These are phyloP conservation scores for Kodamaea plutei DNA, from an alignment of 1,139 yeast genomes.

Conservation along the genomic window DNA sequence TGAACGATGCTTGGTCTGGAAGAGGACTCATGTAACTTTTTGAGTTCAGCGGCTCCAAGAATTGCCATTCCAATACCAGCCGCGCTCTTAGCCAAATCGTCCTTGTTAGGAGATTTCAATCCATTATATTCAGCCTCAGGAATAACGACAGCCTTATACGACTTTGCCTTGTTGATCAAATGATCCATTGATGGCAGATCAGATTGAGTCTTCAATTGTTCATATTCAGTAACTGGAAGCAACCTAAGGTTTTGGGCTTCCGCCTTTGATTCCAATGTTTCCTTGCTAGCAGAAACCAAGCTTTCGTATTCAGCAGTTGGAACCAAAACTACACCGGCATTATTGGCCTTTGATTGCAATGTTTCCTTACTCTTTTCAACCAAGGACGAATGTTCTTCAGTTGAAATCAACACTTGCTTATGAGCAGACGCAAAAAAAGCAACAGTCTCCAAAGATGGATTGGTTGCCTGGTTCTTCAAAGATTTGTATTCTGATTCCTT, in stretches of 20 bases:
- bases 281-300: slow-evolving; percentile 4
- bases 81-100: slow-evolving; percentile 10
- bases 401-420: slow-evolving; percentile 13
- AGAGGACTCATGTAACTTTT: slow-evolving; percentile 11
- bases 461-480: slow-evolving; percentile 8
- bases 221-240: slow-evolving; percentile 4
- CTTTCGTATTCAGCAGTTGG: slow-evolving; percentile 9
- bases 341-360: slow-evolving; percentile 14
- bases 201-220: slow-evolving; percentile 1
- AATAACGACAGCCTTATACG: slow-evolving; percentile 11
- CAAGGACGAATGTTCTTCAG: slow-evolving; percentile 7
- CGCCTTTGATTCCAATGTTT: slow-evolving; percentile 5
- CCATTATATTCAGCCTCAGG: slow-evolving; percentile 11
- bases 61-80: slow-evolving; percentile 11
- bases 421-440: not conserved
- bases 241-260: slow-evolving; percentile 13
- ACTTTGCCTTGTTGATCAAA: slow-evolving; percentile 16
- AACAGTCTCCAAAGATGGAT: slow-evolving; percentile 2
- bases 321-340: slow-evolving; percentile 11
- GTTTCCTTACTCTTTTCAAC: slow-evolving; percentile 6
- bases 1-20: slow-evolving; percentile 9
- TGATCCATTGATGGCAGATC: slow-evolving; percentile 11
- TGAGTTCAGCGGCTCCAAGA: slow-evolving; percentile 14
- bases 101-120: slow-evolving; percentile 12
- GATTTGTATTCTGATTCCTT: slow-evolving; percentile 5